Evolutionary conservation across 83 land plant species (phyloP), one percentile per base, ranked within the genome.

Genomic region (Diphasiastrum complanatum): DNA sequence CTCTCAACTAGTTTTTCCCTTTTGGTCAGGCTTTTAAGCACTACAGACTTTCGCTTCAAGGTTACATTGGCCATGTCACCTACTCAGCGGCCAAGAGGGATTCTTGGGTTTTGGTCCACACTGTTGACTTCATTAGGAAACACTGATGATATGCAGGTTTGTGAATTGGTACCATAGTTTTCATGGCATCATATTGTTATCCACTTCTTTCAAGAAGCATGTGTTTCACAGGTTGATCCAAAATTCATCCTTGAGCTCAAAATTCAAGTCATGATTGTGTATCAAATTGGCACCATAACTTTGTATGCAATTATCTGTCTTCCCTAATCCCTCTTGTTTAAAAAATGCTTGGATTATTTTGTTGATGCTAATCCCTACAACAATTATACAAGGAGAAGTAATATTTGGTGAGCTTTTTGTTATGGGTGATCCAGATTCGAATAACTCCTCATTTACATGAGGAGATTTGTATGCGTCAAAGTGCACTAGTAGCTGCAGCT

Each of bases 61-160:
- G 81, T 89, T 12, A 81, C 97, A 33, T 69, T 95, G 70, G 75
- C 87, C 25, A 95, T 95, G 99, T 84, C 96, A 43, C 99, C 99
- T 40, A 73, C 85, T 56, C 99, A 89, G 50, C 82, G 99, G 35
- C 99, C 99, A 45, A 80, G 83, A 51, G 97, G 99, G 38, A 88
- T 86, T 34, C 89, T 95, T 80, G 99, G 99, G 3, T 95, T 95
- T 67, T 95, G 99, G 99, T 72, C 87, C 51, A 84, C 97, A 27
- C 72, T 95, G 51, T 83, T 95, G 85, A 95, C 96, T 62, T 85
- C 99, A 16, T 70, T 95, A 59, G 99, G 99, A 3, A 95, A 95
- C 50, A 95, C 82, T 32, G 96, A 95, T 63, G 82, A 89, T 45
- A 89, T 95, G 91, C 81, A 79, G 32, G 99, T 95, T 64, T 59